Conservation (phyloP, 768 basidiomycete genomes). For the Filobasidium floriforme region DNA sequence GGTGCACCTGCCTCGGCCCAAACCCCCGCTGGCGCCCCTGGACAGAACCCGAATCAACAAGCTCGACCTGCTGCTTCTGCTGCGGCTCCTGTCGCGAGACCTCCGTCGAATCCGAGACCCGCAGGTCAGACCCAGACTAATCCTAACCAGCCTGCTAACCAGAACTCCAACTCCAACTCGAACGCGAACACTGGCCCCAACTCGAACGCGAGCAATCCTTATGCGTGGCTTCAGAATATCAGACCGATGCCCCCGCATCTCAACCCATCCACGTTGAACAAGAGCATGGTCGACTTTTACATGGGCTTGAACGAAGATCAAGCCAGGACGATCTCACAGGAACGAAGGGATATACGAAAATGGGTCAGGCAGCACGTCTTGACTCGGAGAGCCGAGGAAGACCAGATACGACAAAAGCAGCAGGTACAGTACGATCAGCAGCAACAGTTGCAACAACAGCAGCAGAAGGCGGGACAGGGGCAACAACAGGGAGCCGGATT, state of each 20-base stretch:
- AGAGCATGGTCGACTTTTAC: neutral
- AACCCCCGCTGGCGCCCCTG: too few species aligned
- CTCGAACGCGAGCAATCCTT: neutral
- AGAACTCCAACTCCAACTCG: too few species aligned
- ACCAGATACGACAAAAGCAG: neutral
- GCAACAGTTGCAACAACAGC: neutral
- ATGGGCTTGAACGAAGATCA: neutral
- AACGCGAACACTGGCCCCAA: neutral
- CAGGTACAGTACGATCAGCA: neutral
- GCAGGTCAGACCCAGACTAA: too few species aligned
- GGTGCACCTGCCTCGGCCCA: too few species aligned
- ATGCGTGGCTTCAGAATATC: neutral
- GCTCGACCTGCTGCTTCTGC: too few species aligned
- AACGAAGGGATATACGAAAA: neutral
- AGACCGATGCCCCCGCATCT: neutral
- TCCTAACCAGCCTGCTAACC: too few species aligned
- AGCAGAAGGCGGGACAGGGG: neutral
- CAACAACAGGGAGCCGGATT: neutral
- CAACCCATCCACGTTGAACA: neutral
- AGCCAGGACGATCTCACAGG: neutral
- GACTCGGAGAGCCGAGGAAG: neutral
- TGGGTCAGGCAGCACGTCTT: neutral
- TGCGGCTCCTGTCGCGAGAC: too few species aligned
- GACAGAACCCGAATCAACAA: too few species aligned
- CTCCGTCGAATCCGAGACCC: too few species aligned